A percentile compares a stretch with the other conserved stretches of the same genome.
Evolutionary conservation across 1,284 basidiomycete species (phyloP).

Genomic region (Waitea zeae): DNA sequence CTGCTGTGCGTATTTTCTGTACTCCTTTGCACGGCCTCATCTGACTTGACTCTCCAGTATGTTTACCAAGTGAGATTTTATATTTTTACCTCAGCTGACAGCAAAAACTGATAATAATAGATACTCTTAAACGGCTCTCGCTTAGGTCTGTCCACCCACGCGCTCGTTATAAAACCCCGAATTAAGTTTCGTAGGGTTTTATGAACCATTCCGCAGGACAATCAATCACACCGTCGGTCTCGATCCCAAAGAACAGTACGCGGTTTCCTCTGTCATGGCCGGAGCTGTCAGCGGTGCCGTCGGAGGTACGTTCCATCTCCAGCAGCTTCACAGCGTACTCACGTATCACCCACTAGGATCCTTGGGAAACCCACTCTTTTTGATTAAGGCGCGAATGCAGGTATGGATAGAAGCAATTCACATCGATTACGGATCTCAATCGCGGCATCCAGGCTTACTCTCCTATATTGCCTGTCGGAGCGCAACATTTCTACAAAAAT

Average conservation of each 20-base stretch:
- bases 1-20: conserved; percentile 50
- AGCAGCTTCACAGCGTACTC: background rate
- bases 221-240: conserved; percentile 60
- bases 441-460: conserved; percentile 62
- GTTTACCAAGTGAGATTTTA: conserved; percentile 60
- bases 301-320: conserved; percentile 57
- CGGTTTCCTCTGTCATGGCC: conserved; percentile 62
- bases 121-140: conserved; percentile 90
- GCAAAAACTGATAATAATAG: conserved; percentile 19
- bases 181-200: conserved; percentile 50
- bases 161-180: conserved; percentile 2
- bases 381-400: conserved; percentile 97
- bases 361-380: conserved; percentile 87
- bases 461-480: conserved; percentile 82
- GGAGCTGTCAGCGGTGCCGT: conserved; percentile 83
- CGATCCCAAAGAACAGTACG: conserved; percentile 44
- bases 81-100: background rate
- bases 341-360: conserved; percentile 30
- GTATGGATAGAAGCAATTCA: conserved; percentile 20
- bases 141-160: conserved; percentile 39
- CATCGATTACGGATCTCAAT: conserved; percentile 2
- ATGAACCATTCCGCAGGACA: conserved; percentile 74
- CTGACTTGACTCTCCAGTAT: conserved; percentile 36
- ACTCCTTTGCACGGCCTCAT: conserved; percentile 1
- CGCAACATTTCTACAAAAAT: conserved; percentile 83